Base-by-base conservation (phyloP, 2,329 filamentous ascomycete species). In the Laburnicola sp. region DNA sequence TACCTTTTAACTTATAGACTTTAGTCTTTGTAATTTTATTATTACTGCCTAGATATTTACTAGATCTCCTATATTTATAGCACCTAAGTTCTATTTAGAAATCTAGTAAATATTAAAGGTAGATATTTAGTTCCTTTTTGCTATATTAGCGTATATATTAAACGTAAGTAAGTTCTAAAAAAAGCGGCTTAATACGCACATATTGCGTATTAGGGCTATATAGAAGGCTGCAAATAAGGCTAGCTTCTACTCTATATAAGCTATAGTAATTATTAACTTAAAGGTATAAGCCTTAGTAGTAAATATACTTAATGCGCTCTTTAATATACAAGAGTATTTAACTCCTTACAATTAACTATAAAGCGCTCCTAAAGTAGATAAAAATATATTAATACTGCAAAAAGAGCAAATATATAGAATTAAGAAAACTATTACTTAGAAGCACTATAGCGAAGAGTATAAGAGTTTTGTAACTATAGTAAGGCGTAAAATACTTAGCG, bases 41-140 rank as follows among this genome's bases (percentile, higher is more conserved):
- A 23, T 8, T 26, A 26, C 23, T 7, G 49, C 60, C 30, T 32
- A 21, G 25, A 56, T 42, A 4, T 26, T n/a, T 16, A 32, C 40
- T 22, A 58, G 61, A 16, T 46, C 50, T 30, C 40, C 27, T 3
- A 16, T 54, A 8, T 63, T 51, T 37, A 59, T 59, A 51, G 57
- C 62, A 10, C 59, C 63, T 4, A 61, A 64, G 48, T 37, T 51
- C 8, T 37, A 27, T 38, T 23, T 1, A 4, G 22, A 42, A 4
- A 10, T 2, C 5, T 6, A 36, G n/a, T 60, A 63, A 31, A 62
- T 58, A n/a, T 22, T 38, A 7, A 62, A 64, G 34, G 37, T 56
- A 25, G 60, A 65, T 47, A 45, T 63, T 32, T 64, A 57, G 60
- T 53, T 57, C 1, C 47, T 65, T 23, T 62, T 66, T 62, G 37